Conservation (phyloP, 73 alveolate species). For the Effrenium voratum region DNA sequence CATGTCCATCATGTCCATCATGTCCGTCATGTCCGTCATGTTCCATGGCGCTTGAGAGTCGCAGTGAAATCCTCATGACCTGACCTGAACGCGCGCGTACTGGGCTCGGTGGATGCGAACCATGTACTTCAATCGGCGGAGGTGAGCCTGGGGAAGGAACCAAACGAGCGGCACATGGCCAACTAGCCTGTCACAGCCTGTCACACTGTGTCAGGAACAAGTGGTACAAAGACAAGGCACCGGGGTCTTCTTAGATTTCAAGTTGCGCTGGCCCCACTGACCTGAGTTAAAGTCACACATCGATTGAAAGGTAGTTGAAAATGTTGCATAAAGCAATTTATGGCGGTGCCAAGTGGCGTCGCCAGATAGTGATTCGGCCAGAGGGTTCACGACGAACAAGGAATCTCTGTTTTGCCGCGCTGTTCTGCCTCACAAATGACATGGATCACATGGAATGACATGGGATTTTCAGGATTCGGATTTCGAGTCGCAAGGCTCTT, state of each 20-base stretch:
- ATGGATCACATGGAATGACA: too few relatives aligned
- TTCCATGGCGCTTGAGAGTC: not conserved
- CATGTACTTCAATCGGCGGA: constrained; percentile 49
- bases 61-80: too few relatives aligned
- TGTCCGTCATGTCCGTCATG: not conserved
- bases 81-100: constrained; percentile 37
- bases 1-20: not conserved
- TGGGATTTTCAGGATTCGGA: not conserved
- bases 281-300: not conserved
- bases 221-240: not conserved
- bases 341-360: constrained; percentile 6
- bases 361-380: constrained; percentile 66
- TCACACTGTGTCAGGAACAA: not conserved
- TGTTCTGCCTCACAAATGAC: constrained; percentile 18
- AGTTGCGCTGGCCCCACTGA: constrained; percentile 90
- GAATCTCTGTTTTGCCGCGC: constrained; percentile 79
- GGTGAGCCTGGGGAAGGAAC: constrained; percentile 25
- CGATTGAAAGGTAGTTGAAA: not conserved
- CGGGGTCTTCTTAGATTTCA: constrained; percentile 65
- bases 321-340: not conserved
- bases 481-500: not conserved
- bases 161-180: not conserved
- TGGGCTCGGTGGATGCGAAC: constrained; percentile 80
- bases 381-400: constrained; percentile 61
- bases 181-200: not conserved